These are phyloP conservation scores for Isatis lusitanica DNA, from an alignment of 441 rosid species.

Conservation along the genomic window DNA sequence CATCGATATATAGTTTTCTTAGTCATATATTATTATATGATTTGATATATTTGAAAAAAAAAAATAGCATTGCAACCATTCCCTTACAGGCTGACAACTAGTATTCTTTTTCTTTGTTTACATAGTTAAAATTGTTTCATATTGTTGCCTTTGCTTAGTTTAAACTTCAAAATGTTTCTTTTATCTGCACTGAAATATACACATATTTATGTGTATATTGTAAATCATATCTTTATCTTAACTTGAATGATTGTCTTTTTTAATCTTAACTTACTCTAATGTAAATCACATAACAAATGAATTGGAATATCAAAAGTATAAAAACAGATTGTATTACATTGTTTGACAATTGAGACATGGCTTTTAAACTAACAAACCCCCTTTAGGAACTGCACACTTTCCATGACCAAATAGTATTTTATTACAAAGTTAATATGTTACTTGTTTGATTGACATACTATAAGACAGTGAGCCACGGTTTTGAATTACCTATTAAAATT, in stretches of 20 bases:
- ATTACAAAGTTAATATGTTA: constrained; percentile 23
- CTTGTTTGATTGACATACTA: constrained; percentile 33
- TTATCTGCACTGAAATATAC: not conserved
- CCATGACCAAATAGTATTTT: constrained; percentile 24
- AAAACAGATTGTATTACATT: not conserved
- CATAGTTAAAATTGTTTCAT: not conserved
- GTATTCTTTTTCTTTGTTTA: not conserved
- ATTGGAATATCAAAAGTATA: not conserved
- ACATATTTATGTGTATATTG: too few species aligned
- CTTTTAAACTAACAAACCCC: constrained; percentile 9
- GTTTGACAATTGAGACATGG: constrained; percentile 14
- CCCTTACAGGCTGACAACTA: not conserved
- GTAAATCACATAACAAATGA: not conserved
- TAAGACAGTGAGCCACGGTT: constrained; percentile 16
- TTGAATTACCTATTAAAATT: constrained; percentile 8
- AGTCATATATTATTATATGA: not conserved
- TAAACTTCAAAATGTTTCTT: not conserved
- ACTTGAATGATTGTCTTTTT: too few species aligned
- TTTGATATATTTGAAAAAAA: not conserved
- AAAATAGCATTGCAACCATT: not conserved
- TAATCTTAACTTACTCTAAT: not conserved
- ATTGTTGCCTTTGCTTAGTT: not conserved
- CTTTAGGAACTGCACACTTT: constrained; percentile 31
- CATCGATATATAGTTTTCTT: not conserved
- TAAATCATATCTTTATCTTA: too few species aligned